These are phyloP conservation scores for Pseudocercospora musae DNA, from an alignment of 2,329 filamentous ascomycete species.

Conservation along the genomic window DNA sequence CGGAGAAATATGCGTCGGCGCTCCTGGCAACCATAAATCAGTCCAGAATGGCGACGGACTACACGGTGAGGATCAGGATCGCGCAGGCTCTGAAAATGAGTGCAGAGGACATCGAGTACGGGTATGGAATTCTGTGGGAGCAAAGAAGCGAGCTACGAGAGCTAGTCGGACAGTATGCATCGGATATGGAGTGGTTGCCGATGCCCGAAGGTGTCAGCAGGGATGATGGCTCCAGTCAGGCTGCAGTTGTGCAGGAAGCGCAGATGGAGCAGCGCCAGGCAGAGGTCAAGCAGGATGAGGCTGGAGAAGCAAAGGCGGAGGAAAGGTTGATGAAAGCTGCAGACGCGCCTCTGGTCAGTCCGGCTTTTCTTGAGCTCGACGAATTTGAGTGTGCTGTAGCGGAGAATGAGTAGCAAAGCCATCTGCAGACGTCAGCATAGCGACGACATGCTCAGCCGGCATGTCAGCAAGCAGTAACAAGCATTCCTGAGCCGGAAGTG, in stretches of 20 bases:
- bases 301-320: constrained; percentile 6
- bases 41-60: neutral
- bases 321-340: constrained; percentile 1
- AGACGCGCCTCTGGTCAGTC: constrained; percentile 3
- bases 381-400: constrained; percentile 20
- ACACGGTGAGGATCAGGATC: neutral
- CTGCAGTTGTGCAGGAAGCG: neutral
- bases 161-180: constrained; percentile 13
- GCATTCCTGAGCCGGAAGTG: neutral
- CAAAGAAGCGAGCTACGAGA: constrained; percentile 11
- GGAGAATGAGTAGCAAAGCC: constrained; percentile 15
- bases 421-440: neutral
- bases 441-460: neutral
- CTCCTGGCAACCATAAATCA: neutral
- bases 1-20: constrained; percentile 4
- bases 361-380: constrained; percentile 12
- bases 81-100: constrained; percentile 10
- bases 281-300: neutral
- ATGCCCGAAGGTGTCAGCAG: neutral
- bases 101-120: constrained; percentile 11
- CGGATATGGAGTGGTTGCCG: constrained; percentile 7
- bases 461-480: neutral
- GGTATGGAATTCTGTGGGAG: constrained; percentile 17
- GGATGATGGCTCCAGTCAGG: neutral
- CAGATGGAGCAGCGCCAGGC: neutral